Conservation (phyloP, 495 filamentous ascomycete species). For the Penicillium coffeae region DNA sequence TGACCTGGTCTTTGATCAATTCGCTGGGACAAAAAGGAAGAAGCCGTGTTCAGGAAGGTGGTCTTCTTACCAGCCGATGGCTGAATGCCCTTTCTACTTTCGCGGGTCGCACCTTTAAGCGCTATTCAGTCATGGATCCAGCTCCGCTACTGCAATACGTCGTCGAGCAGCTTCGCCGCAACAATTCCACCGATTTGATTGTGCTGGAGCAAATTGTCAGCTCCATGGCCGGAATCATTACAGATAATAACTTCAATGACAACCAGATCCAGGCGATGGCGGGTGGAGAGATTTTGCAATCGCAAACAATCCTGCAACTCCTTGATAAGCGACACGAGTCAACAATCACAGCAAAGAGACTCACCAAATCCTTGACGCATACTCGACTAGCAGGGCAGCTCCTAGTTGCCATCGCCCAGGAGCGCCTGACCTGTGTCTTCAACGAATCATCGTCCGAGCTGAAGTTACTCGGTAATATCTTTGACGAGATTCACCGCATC, state of each 20-base stretch:
- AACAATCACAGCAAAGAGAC: constrained; percentile 62
- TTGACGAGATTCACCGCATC: constrained; percentile 84
- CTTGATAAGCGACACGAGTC: constrained; percentile 73
- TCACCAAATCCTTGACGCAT: constrained; percentile 75
- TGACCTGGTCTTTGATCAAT: constrained; percentile 83
- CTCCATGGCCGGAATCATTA: constrained; percentile 88
- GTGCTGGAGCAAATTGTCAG: constrained; percentile 83
- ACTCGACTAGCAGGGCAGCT: constrained; percentile 69
- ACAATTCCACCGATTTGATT: constrained; percentile 81
- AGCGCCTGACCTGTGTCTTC: constrained; percentile 76
- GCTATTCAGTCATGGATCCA: constrained; percentile 75
- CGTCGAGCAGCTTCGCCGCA: constrained; percentile 70
- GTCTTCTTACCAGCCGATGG: constrained; percentile 86
- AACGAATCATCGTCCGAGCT: constrained; percentile 63
- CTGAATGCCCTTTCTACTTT: constrained; percentile 79
- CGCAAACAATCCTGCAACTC: constrained; percentile 71
- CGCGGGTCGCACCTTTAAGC: constrained; percentile 79
- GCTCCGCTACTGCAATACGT: constrained; percentile 87
- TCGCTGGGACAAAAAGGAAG: constrained; percentile 70
- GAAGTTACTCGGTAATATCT: constrained; percentile 78
- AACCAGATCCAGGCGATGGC: constrained; percentile 80
- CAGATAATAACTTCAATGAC: constrained; percentile 81
- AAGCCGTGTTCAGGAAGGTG: constrained; percentile 75
- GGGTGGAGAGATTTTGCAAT: constrained; percentile 73
- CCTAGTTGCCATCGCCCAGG: constrained; percentile 84